phyloP scores from a whole-genome alignment of 2,329 filamentous ascomycete genomes.

The Capronia coronata region DNA sequence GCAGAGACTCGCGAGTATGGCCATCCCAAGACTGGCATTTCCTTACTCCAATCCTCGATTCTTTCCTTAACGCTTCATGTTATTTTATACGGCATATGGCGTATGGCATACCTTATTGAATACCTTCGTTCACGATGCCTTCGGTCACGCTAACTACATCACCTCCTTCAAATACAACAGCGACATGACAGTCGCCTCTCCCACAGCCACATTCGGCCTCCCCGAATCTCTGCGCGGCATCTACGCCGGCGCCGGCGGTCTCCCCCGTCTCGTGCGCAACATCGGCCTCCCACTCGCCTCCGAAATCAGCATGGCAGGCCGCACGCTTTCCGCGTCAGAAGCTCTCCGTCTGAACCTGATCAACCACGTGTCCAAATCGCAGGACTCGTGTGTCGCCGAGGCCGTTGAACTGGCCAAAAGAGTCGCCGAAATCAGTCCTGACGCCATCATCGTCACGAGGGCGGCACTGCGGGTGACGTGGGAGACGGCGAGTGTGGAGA shows the following conservation, averaged over 20 bases:
- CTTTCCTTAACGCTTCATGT: too few relatives aligned
- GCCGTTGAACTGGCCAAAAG: constrained; percentile 46
- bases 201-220: constrained; percentile 56
- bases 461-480: constrained; percentile 66
- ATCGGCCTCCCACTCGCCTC: constrained; percentile 64
- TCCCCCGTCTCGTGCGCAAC: constrained; percentile 59
- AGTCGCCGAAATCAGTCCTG: constrained; percentile 64
- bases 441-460: constrained; percentile 66
- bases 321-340: constrained; percentile 53
- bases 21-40: too few relatives aligned
- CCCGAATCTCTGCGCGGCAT: constrained; percentile 68
- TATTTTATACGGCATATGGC: too few relatives aligned
- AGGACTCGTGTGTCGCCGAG: constrained; percentile 28
- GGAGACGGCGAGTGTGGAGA: constrained; percentile 61
- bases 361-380: constrained; percentile 34
- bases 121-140: too few relatives aligned
- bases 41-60: too few relatives aligned
- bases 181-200: constrained; percentile 60
- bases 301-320: constrained; percentile 63
- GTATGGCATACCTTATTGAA: too few relatives aligned
- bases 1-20: too few relatives aligned
- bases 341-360: constrained; percentile 62
- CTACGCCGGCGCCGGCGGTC: constrained; percentile 62
- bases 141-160: background rate
- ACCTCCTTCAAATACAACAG: constrained; percentile 6